Conservation (phyloP, 805 yeast species). For the Hanseniaspora thailandica region DNA sequence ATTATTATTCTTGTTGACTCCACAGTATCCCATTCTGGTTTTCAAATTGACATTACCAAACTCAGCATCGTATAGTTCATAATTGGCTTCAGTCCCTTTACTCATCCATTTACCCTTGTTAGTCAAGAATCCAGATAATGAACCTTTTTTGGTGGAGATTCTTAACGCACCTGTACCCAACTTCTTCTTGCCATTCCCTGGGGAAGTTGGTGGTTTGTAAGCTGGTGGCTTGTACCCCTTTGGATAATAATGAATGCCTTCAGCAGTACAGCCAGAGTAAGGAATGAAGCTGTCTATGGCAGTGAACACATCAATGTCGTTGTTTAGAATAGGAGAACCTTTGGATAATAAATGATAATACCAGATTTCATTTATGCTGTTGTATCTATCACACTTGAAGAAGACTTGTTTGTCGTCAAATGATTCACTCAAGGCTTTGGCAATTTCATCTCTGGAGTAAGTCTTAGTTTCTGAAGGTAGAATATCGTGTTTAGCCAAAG, state of each 20-base stretch:
- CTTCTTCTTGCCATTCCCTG: conserved; percentile 21
- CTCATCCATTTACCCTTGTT: conserved; percentile 77
- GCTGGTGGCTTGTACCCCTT: conserved; percentile 36
- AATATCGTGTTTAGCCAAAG: conserved; percentile 58
- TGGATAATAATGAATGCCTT: conserved; percentile 63
- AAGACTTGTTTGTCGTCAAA: conserved; percentile 45
- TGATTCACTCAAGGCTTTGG: conserved; percentile 38
- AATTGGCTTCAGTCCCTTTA: conserved; percentile 77
- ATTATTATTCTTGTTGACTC: conserved; percentile 29
- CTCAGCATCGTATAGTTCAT: conserved; percentile 41
- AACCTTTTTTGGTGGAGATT: conserved; percentile 22
- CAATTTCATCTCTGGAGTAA: conserved; percentile 46
- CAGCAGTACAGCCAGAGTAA: conserved; percentile 50
- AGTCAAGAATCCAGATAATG: conserved; percentile 45
- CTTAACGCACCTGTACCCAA: conserved; percentile 22
- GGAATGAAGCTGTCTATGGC: conserved; percentile 48
- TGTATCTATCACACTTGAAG: conserved; percentile 46
- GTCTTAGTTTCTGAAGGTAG: conserved; percentile 48
- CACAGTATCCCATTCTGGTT: conserved; percentile 68
- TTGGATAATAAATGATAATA: conserved; percentile 56
- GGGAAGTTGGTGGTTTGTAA: conserved; percentile 20
- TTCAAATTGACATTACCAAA: conserved; percentile 64
- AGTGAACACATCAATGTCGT: conserved; percentile 36
- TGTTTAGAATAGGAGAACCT: conserved; percentile 55
- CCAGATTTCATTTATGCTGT: conserved; percentile 47